phyloP scores from a whole-genome alignment of 371 early-diverging fungal genomes.

The Mucor saturninus region DNA sequence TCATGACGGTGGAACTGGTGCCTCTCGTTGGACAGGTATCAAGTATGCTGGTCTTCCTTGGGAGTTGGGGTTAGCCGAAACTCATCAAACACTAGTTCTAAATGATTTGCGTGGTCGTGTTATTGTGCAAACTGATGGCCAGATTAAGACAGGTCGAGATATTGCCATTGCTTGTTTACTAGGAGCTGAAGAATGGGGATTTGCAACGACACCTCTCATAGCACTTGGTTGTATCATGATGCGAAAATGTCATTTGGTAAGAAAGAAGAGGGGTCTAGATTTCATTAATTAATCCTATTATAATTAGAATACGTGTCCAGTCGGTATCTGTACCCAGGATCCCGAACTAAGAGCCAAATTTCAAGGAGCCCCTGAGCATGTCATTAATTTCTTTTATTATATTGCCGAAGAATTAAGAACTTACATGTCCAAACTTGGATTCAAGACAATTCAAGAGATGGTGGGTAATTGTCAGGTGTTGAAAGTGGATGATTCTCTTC shows the following conservation, averaged over 20 bases:
- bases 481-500: slow-evolving; percentile 68
- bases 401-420: slow-evolving; percentile 91
- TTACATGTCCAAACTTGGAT: slow-evolving; percentile 93
- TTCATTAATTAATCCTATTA: slow-evolving; percentile 36
- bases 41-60: slow-evolving; percentile 97
- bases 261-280: not conserved
- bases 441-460: slow-evolving; percentile 92
- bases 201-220: slow-evolving; percentile 96
- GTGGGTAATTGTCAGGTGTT: slow-evolving; percentile 90
- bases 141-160: slow-evolving; percentile 96
- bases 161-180: slow-evolving; percentile 94
- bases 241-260: slow-evolving; percentile 73
- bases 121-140: slow-evolving; percentile 95
- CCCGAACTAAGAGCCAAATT: slow-evolving; percentile 92
- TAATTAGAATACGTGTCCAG: slow-evolving; percentile 94
- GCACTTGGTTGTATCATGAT: slow-evolving; percentile 96
- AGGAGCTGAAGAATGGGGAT: slow-evolving; percentile 98
- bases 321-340: slow-evolving; percentile 97
- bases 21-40: slow-evolving; percentile 97
- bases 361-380: slow-evolving; percentile 92
- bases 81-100: slow-evolving; percentile 94
- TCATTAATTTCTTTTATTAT: slow-evolving; percentile 97
- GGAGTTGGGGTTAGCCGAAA: slow-evolving; percentile 98
- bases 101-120: slow-evolving; percentile 95
- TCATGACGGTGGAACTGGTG: slow-evolving; percentile 99